Conservation (phyloP, 2,329 filamentous ascomycete species). For the Dothideomycetes sp. region DNA sequence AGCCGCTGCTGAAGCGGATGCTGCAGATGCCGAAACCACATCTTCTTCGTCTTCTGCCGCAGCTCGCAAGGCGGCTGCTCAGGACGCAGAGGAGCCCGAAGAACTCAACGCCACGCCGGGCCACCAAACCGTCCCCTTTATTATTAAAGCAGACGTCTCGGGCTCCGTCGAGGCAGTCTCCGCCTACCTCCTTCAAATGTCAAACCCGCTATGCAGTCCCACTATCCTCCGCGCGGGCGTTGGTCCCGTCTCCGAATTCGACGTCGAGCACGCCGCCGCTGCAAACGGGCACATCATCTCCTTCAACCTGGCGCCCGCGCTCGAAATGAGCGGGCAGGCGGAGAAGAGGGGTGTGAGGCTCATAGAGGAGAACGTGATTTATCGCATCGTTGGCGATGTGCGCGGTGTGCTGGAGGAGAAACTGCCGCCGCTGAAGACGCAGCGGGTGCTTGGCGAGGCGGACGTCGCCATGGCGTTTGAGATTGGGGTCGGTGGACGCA, state of each 20-base stretch:
- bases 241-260: constrained; percentile 71
- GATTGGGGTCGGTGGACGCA: constrained; percentile 65
- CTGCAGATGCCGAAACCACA: constrained; percentile 5
- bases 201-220: constrained; percentile 72
- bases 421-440: constrained; percentile 54
- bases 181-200: constrained; percentile 64
- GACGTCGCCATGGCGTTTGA: constrained; percentile 75
- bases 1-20: constrained; percentile 19
- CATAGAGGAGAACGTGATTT: constrained; percentile 78
- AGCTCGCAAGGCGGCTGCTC: constrained; percentile 20
- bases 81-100: too few relatives aligned
- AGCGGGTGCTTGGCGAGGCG: constrained; percentile 74
- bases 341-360: constrained; percentile 62
- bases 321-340: constrained; percentile 56
- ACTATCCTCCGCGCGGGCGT: constrained; percentile 67
- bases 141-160: constrained; percentile 85
- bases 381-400: constrained; percentile 65
- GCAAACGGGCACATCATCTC: constrained; percentile 69
- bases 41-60: constrained; percentile 7
- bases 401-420: constrained; percentile 56
- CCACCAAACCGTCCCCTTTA: constrained; percentile 58
- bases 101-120: constrained; percentile 28
- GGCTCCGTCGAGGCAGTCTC: constrained; percentile 88
- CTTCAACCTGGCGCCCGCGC: constrained; percentile 68
- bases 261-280: constrained; percentile 75